Evolutionary conservation across 2,329 filamentous ascomycete species (phyloP).

Genomic region (Apiospora kogelbergensis): DNA sequence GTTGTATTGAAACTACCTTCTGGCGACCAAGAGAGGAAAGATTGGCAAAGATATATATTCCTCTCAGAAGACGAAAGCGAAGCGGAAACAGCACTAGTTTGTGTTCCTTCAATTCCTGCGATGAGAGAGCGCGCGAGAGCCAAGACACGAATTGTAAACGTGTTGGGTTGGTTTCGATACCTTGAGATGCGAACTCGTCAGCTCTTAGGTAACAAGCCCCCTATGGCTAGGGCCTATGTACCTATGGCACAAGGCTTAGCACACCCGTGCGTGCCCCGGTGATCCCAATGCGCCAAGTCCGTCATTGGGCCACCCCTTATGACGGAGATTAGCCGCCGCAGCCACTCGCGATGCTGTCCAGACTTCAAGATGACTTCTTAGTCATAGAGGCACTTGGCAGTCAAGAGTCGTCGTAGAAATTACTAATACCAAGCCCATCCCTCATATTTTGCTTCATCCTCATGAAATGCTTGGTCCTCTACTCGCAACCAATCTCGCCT

Average conservation of each 20-base stretch:
- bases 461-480: no score
- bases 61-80: background rate
- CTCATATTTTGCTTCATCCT: background rate
- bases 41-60: background rate
- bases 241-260: background rate
- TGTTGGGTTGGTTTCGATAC: background rate
- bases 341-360: background rate
- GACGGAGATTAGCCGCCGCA: background rate
- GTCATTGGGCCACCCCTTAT: slow-evolving; percentile 1
- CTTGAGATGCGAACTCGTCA: background rate
- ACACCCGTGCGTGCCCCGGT: background rate
- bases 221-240: no score
- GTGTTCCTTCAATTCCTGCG: background rate
- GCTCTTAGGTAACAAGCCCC: background rate
- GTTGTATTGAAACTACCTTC: background rate
- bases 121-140: background rate
- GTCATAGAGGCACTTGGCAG: background rate
- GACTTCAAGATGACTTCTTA: background rate
- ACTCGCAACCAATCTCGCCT: background rate
- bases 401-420: background rate
- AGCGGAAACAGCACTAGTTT: background rate
- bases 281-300: slow-evolving; percentile 2
- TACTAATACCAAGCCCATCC: background rate
- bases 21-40: background rate
- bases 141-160: background rate